phyloP scores from a whole-genome alignment of 2,329 filamentous ascomycete species.

The Zymoseptoria brevis region DNA sequence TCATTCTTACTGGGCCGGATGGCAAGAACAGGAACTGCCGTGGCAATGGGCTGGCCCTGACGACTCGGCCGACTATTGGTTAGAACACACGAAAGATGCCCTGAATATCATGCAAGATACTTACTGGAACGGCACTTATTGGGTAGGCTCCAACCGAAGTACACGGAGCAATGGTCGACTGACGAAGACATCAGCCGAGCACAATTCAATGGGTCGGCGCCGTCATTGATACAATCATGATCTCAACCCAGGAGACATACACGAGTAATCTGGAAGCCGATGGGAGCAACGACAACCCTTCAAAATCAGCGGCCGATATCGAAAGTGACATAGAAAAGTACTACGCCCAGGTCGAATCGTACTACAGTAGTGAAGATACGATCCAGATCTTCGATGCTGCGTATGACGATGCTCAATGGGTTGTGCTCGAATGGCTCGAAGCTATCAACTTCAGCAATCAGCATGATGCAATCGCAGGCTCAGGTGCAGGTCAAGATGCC shows the following conservation, averaged over 20 bases:
- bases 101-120: constrained; percentile 23
- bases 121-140: constrained; percentile 27
- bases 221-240: constrained; percentile 22
- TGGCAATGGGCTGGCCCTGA: constrained; percentile 15
- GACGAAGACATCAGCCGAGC: constrained; percentile 9
- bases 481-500: constrained; percentile 71
- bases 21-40: constrained; percentile 2
- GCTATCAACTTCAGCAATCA: constrained; percentile 27
- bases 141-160: constrained; percentile 1
- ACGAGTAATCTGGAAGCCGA: neutral
- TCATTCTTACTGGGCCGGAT: constrained; percentile 12
- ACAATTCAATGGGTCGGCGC: constrained; percentile 27
- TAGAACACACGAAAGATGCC: constrained; percentile 21
- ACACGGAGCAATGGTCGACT: neutral
- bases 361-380: constrained; percentile 22
- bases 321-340: constrained; percentile 22
- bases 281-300: neutral
- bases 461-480: constrained; percentile 17
- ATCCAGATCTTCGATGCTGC: constrained; percentile 27
- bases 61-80: constrained; percentile 17
- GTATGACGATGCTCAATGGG: constrained; percentile 30
- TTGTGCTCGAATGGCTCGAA: constrained; percentile 29
- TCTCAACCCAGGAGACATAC: constrained; percentile 17
- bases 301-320: constrained; percentile 5
- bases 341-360: constrained; percentile 22